Evolutionary conservation across 352 stramenopile genomes (phyloP).

Genomic region (Pythium aphanidermatum): DNA sequence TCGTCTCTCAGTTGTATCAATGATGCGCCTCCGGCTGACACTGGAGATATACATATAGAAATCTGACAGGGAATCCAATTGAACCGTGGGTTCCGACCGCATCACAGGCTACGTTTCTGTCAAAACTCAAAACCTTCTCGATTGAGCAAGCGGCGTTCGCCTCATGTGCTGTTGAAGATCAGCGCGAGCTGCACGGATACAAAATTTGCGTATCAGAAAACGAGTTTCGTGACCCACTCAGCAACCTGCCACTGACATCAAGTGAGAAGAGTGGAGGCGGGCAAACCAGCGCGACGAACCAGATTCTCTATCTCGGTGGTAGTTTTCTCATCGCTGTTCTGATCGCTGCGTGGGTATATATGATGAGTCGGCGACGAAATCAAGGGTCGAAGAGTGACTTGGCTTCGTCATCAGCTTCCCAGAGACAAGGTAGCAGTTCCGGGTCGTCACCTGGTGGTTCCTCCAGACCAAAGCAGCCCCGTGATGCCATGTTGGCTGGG

Average conservation of each 20-base stretch:
- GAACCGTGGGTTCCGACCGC: conserved; percentile 20
- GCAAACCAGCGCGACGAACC: conserved; percentile 4
- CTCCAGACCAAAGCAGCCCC: not conserved
- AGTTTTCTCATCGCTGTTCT: conserved; percentile 33
- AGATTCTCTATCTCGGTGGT: conserved; percentile 29
- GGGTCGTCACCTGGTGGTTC: not conserved
- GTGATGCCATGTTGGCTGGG: no score
- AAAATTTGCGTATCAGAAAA: conserved; percentile 22
- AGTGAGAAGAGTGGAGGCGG: no score
- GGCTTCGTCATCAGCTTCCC: no score
- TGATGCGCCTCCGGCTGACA: not conserved
- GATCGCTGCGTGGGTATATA: conserved; percentile 17
- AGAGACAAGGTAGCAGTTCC: no score
- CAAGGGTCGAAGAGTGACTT: not conserved
- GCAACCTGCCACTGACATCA: not conserved
- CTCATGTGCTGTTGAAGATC: conserved; percentile 24
- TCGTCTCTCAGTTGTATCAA: not conserved
- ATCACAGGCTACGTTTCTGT: conserved; percentile 27
- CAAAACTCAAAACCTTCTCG: conserved; percentile 19
- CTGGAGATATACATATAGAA: conserved; percentile 7
- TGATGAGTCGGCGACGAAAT: conserved; percentile 13
- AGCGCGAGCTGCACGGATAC: conserved; percentile 22
- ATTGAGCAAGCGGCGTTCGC: conserved; percentile 40
- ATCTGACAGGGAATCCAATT: conserved; percentile 29
- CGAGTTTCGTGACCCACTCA: not conserved